These are phyloP conservation scores for Penicillium italicum DNA, from an alignment of 2,329 filamentous ascomycete genomes.

Conservation along the genomic window DNA sequence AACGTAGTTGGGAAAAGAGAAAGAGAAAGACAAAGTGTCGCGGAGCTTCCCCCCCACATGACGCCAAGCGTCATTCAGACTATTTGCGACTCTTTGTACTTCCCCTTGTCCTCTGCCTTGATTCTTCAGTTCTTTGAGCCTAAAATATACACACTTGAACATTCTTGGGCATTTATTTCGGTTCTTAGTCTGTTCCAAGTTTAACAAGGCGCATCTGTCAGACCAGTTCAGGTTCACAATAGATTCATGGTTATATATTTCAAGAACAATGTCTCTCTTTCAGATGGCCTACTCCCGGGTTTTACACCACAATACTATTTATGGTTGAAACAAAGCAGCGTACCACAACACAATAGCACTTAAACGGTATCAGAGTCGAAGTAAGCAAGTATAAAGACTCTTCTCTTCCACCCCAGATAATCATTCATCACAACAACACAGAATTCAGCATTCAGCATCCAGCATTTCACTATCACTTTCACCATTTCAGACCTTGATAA, in stretches of 20 bases:
- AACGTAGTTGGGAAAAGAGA: not conserved
- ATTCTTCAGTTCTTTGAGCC: not conserved
- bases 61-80: constrained; percentile 21
- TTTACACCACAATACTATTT: not conserved
- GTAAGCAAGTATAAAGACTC: not conserved
- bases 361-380: too few relatives aligned
- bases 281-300: not conserved
- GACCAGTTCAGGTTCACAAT: not conserved
- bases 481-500: not conserved
- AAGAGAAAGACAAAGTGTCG: constrained; percentile 2
- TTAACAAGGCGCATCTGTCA: not conserved
- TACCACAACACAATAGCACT: not conserved
- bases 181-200: too few relatives aligned
- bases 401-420: not conserved
- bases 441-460: not conserved
- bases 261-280: not conserved
- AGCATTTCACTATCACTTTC: not conserved
- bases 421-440: not conserved
- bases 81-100: not conserved
- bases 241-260: not conserved
- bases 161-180: not conserved
- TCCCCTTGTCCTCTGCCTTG: not conserved
- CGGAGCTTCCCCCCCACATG: constrained; percentile 27
- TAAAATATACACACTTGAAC: not conserved
- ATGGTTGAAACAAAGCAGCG: not conserved